Evolutionary conservation across 371 early-diverging fungal genomes (phyloP).

Genomic region (Apophysomyces variabilis): DNA sequence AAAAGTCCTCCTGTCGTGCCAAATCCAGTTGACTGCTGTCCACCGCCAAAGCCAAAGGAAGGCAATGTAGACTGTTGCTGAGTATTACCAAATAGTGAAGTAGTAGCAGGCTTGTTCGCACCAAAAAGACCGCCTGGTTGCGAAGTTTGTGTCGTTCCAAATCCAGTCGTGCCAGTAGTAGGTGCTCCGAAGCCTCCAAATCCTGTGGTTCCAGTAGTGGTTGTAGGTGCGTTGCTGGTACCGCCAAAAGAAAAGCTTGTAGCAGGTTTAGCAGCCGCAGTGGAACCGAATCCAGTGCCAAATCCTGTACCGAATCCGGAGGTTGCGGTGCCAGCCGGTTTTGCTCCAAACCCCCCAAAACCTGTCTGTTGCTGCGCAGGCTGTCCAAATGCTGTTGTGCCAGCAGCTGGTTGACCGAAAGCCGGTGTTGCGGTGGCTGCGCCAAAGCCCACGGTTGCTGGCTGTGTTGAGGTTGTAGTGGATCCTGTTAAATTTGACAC

Average conservation of each 20-base stretch:
- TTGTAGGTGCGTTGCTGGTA: constrained; percentile 26
- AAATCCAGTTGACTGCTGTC: constrained; percentile 30
- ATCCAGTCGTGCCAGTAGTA: constrained; percentile 33
- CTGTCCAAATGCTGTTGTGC: constrained; percentile 32
- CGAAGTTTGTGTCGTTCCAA: constrained; percentile 26
- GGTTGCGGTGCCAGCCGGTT: constrained; percentile 37
- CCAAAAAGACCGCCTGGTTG: constrained; percentile 60
- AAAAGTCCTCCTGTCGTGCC: constrained; percentile 46
- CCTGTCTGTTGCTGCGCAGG: constrained; percentile 26
- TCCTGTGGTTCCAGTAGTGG: constrained; percentile 22
- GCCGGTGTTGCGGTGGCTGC: constrained; percentile 31
- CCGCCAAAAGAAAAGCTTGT: constrained; percentile 53
- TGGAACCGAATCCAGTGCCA: constrained; percentile 51
- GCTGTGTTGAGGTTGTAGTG: constrained; percentile 11
- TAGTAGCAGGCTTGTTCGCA: constrained; percentile 52
- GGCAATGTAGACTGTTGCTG: constrained; percentile 35
- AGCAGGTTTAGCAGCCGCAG: constrained; percentile 55
- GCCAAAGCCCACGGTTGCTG: constrained; percentile 29
- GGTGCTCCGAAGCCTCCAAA: constrained; percentile 38
- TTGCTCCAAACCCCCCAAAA: constrained; percentile 39
- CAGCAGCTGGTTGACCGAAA: constrained; percentile 35
- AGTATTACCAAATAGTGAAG: constrained; percentile 54
- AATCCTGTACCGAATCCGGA: constrained; percentile 41
- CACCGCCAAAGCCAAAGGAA: constrained; percentile 50
- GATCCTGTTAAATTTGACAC: neutral